A percentile compares a stretch with the other conserved stretches of the same genome.
Conservation (phyloP, 331 rosid genomes). For the Malus hybrid region DNA sequence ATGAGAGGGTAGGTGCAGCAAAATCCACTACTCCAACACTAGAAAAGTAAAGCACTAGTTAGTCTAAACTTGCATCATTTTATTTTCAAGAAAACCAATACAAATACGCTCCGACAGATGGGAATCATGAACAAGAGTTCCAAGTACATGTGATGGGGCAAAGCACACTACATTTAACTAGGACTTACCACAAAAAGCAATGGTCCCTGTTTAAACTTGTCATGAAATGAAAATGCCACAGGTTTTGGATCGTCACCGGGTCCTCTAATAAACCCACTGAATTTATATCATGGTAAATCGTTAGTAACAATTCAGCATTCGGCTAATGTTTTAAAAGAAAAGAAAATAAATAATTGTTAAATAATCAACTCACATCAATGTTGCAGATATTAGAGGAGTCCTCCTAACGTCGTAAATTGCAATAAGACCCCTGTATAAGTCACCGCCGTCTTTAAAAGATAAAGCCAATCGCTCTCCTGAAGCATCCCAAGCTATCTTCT, state of each 20-base stretch:
- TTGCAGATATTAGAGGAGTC: constrained; percentile 63
- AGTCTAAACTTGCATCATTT: background rate
- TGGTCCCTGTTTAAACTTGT: constrained; percentile 88
- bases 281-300: constrained; percentile 6
- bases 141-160: background rate
- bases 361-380: constrained; percentile 64
- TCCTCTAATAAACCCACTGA: constrained; percentile 92
- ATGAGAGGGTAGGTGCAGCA: constrained; percentile 91
- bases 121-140: no score
- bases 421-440: constrained; percentile 64
- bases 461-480: constrained; percentile 94
- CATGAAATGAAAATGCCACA: constrained; percentile 65
- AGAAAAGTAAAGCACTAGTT: constrained; percentile 16
- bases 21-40: constrained; percentile 98
- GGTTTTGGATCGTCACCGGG: constrained; percentile 89
- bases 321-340: background rate
- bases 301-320: constrained; percentile 5
- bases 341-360: background rate
- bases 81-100: no score
- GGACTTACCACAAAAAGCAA: constrained; percentile 80
- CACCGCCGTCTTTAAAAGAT: constrained; percentile 75
- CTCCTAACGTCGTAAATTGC: constrained; percentile 81
- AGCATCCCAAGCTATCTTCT: constrained; percentile 92
- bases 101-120: background rate
- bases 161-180: background rate